Evolutionary conservation across 1,284 basidiomycete species (phyloP).

Genomic region (Naganishia albida): DNA sequence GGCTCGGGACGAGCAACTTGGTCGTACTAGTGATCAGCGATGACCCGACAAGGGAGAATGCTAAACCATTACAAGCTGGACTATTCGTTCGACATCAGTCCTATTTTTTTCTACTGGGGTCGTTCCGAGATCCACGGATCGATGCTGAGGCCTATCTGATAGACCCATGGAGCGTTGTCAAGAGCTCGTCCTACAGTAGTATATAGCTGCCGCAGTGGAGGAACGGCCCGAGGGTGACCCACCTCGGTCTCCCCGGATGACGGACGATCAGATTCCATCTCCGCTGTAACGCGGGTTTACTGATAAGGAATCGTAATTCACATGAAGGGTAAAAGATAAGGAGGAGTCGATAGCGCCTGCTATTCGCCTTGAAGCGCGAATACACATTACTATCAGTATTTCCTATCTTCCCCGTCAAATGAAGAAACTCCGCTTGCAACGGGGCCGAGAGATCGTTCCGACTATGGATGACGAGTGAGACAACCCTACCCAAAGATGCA

Average conservation of each 20-base stretch:
- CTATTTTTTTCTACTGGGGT: neutral
- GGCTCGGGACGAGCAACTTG: no score
- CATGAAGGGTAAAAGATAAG: constrained; percentile 22
- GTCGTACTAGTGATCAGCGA: no score
- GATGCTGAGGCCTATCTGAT: neutral
- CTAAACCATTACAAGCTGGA: no score
- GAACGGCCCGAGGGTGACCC: neutral
- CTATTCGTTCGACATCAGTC: no score
- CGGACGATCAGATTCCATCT: neutral
- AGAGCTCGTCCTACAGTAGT: no score
- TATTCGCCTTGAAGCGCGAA: neutral
- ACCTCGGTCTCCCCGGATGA: neutral
- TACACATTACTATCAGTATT: neutral
- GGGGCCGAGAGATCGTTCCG: constrained; percentile 17
- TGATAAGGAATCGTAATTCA: constrained; percentile 14
- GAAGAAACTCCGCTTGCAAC: constrained; percentile 17
- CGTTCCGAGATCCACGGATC: neutral
- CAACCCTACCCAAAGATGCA: constrained; percentile 9
- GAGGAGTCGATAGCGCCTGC: neutral
- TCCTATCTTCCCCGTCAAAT: constrained; percentile 21
- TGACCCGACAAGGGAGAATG: no score
- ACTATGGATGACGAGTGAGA: constrained; percentile 16
- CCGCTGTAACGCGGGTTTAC: neutral
- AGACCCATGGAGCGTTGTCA: neutral
- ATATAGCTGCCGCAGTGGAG: no score